phyloP scores from a whole-genome alignment of 163 green algal genomes.

The Volvox carteri region DNA sequence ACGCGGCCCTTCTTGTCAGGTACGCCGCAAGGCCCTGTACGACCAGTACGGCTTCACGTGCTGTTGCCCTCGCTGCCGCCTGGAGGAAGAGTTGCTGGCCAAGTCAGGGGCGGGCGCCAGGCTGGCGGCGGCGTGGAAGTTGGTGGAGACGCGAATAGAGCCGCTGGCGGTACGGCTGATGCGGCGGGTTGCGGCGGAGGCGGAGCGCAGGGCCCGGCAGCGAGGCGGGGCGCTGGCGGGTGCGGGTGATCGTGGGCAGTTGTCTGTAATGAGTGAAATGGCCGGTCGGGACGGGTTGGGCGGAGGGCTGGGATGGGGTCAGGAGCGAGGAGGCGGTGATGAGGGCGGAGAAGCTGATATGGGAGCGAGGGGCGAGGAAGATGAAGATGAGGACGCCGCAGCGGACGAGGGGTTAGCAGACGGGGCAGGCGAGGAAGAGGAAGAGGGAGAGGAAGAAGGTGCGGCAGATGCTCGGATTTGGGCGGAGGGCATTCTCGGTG shows the following conservation, averaged over 20 bases:
- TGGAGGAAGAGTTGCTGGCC: neutral
- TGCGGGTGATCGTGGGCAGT: too few relatives aligned
- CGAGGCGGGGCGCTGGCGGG: neutral
- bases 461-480: neutral
- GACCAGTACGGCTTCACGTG: slow-evolving; percentile 39
- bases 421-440: neutral
- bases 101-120: neutral
- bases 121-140: slow-evolving; percentile 15
- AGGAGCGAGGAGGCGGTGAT: neutral
- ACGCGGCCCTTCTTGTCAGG: neutral
- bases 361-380: neutral
- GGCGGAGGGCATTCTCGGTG: neutral
- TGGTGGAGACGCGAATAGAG: neutral
- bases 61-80: slow-evolving; percentile 7
- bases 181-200: neutral
- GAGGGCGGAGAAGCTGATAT: neutral
- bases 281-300: neutral
- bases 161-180: slow-evolving; percentile 26
- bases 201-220: neutral
- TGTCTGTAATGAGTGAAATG: too few relatives aligned
- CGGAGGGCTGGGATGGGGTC: neutral
- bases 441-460: neutral
- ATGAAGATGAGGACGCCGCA: neutral
- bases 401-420: neutral
- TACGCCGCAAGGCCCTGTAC: neutral